Percentiles rank a stretch among this genome's conserved stretches.
These are phyloP conservation scores for Argentina anserina DNA, from an alignment of 306 rosid genomes.

Conservation along the genomic window DNA sequence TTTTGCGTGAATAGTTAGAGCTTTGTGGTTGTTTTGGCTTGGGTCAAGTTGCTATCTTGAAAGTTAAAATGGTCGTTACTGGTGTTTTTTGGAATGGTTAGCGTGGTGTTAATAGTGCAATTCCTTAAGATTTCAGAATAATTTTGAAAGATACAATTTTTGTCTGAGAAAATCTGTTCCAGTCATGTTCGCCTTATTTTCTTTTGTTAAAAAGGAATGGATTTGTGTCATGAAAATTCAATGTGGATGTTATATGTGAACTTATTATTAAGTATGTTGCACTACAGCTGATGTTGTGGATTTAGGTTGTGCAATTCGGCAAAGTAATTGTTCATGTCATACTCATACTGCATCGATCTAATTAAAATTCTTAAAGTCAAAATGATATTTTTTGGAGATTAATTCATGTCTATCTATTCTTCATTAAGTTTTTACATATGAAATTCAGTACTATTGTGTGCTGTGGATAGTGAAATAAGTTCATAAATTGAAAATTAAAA, in stretches of 20 bases:
- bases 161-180: neutral
- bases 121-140: neutral
- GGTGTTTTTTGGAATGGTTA: neutral
- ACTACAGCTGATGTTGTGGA: neutral
- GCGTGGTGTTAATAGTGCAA: neutral
- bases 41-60: neutral
- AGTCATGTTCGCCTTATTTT: neutral
- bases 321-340: neutral
- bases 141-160: neutral
- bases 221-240: neutral
- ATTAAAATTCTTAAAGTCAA: neutral
- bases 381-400: neutral
- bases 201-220: neutral
- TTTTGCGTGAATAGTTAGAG: neutral
- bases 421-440: neutral
- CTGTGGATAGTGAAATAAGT: neutral
- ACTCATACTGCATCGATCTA: neutral
- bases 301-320: neutral
- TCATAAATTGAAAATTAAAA: neutral
- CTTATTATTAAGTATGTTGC: neutral
- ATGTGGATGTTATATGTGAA: neutral
- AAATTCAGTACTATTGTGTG: neutral
- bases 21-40: constrained; percentile 3
- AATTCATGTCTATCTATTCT: neutral
- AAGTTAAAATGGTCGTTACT: neutral